phyloP scores from a whole-genome alignment of 1,284 basidiomycete species.

The Moesziomyces sp. region DNA sequence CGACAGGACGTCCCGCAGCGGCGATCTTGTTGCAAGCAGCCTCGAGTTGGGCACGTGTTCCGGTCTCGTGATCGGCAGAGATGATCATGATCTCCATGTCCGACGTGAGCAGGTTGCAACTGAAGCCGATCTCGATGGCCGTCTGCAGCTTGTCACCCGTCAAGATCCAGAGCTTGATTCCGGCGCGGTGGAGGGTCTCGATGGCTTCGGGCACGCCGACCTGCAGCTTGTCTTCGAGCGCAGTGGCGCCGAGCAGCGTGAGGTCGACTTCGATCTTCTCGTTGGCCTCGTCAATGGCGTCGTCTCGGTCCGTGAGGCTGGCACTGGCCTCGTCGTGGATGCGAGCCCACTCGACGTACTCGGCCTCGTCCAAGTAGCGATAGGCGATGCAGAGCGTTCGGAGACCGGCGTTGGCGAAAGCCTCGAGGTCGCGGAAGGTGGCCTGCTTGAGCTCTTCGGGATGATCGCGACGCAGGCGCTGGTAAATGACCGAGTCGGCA shows the following conservation, averaged over 20 bases:
- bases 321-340: conserved; percentile 83
- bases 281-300: conserved; percentile 87
- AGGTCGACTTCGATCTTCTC: conserved; percentile 85
- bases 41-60: conserved; percentile 86
- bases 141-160: conserved; percentile 97
- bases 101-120: conserved; percentile 52
- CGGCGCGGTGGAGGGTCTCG: conserved; percentile 87
- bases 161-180: conserved; percentile 96
- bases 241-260: conserved; percentile 88
- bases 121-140: conserved; percentile 86
- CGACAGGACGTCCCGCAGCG: conserved; percentile 76
- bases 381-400: conserved; percentile 91
- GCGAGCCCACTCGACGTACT: conserved; percentile 84
- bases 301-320: conserved; percentile 82
- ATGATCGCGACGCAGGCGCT: conserved; percentile 80
- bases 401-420: conserved; percentile 90
- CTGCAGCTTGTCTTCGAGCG: conserved; percentile 95
- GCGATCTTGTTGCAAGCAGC: conserved; percentile 94
- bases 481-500: conserved; percentile 94
- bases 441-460: conserved; percentile 79
- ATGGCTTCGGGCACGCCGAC: conserved; percentile 97
- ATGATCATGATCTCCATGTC: conserved; percentile 89
- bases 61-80: conserved; percentile 81
- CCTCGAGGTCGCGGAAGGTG: conserved; percentile 87
- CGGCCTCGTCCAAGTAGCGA: conserved; percentile 80